Base-by-base conservation (phyloP, 2,329 filamentous ascomycete genomes). In the Trichoderma guizhouense region DNA sequence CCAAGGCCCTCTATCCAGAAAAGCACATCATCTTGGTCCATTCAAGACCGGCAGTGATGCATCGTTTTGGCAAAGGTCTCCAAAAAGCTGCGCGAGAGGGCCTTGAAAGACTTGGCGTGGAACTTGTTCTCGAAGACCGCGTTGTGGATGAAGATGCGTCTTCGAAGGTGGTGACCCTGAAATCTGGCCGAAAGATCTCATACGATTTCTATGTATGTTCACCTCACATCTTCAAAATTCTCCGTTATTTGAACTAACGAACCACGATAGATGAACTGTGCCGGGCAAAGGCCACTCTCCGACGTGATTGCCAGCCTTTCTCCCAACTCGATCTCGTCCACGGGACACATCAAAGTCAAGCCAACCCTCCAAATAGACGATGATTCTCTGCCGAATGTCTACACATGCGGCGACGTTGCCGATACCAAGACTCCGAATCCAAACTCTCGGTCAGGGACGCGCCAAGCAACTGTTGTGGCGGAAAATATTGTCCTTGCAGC, bases 401-500 rank as follows among this genome's bases (percentile, higher is more conserved):
- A 89, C 75, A 87, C 86, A 1, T 85, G 88, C n/a, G 90, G 90
- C 21, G 90, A 92, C 73, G 87, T 92, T 5, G 86, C 88, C 5
- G 86, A 87, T 30, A 85, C 84, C 1, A 73, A 78, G 12, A 82
- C 83, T 0, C 81, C 82, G 0, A 79, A 81, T 43, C 86, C 86
- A 7, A 90, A 90, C 76, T 87, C 86, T 0, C 83, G 89, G 11
- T 84, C 88, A 0, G 88, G 87, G 0, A 82, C 82, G 58, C 81
- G 83, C 12, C 90, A 92, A 75, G 87, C 86, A 3, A 80, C 82
- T 34, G 76, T 87, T 5, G 88, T 85, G 0, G 84, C 84, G 2
- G 83, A 85, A 51, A 92, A 91, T 73, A 83, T 91, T 21, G 76
- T 89, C 3, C 79, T 83, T 1, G 79, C 82, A 0, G 83, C 86